Evolutionary conservation across 2,329 filamentous ascomycete genomes (phyloP).

Genomic region (Juglanconis sp.): DNA sequence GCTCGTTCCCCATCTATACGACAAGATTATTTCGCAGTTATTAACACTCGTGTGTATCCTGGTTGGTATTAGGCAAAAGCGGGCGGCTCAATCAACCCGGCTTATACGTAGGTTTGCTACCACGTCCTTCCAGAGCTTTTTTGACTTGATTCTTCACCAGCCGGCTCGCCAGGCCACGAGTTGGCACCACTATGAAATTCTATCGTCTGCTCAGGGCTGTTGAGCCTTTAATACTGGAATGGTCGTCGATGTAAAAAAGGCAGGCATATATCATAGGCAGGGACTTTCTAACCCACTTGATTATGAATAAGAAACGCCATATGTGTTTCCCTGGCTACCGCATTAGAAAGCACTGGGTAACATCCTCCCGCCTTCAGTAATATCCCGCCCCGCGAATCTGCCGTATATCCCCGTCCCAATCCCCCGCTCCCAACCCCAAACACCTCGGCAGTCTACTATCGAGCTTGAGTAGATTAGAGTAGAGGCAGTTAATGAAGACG

Average conservation of each 20-base stretch:
- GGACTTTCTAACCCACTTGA: background rate
- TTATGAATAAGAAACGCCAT: background rate
- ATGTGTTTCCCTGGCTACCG: background rate
- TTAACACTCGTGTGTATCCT: too few relatives aligned
- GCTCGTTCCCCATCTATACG: too few relatives aligned
- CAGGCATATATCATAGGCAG: too few relatives aligned
- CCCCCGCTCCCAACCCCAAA: background rate
- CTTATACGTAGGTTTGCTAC: background rate
- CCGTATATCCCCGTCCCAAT: background rate
- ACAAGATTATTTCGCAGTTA: background rate
- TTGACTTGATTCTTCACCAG: background rate
- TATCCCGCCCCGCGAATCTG: background rate
- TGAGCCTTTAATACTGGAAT: too few relatives aligned
- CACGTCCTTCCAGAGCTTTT: background rate
- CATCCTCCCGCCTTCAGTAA: background rate
- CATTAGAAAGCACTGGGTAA: background rate
- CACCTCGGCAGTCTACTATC: background rate
- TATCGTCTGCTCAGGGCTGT: too few relatives aligned
- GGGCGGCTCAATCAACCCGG: background rate
- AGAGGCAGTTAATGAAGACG: background rate
- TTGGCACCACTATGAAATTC: background rate
- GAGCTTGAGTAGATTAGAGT: background rate
- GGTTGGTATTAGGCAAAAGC: background rate
- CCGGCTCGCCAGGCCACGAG: background rate
- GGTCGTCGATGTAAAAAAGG: too few relatives aligned